Evolutionary conservation across 495 filamentous ascomycete species (phyloP).

Genomic region (Neurospora sp.): DNA sequence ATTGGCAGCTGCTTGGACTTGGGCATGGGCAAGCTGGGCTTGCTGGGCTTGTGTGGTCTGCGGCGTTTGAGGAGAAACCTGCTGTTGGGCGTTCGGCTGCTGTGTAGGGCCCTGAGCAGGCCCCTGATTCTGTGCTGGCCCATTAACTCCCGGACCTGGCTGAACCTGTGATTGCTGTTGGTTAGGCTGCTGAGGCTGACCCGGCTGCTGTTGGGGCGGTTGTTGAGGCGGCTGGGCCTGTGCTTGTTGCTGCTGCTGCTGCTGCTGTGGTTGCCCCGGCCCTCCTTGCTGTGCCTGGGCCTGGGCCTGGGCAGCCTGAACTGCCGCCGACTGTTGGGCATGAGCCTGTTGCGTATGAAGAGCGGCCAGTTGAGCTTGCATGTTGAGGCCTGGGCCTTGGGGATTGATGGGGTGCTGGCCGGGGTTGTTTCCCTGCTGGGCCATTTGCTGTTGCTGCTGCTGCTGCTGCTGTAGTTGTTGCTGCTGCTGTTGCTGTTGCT

Average conservation of each 20-base stretch:
- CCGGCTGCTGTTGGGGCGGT: constrained; percentile 24
- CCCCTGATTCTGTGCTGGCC: constrained; percentile 20
- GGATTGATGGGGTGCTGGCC: constrained; percentile 35
- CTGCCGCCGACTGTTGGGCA: constrained; percentile 26
- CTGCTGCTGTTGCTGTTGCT: constrained; percentile 31
- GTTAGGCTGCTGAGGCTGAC: constrained; percentile 28
- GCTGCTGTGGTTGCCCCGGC: constrained; percentile 33
- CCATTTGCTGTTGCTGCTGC: constrained; percentile 37
- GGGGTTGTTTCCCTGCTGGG: constrained; percentile 28
- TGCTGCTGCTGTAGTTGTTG: constrained; percentile 45
- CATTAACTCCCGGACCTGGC: constrained; percentile 14
- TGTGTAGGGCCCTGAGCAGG: constrained; percentile 21
- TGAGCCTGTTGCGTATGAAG: constrained; percentile 21
- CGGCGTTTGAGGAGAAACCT: constrained; percentile 33
- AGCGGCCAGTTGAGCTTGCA: constrained; percentile 24
- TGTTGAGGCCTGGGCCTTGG: constrained; percentile 25
- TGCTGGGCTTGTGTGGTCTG: constrained; percentile 46
- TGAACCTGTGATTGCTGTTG: constrained; percentile 43
- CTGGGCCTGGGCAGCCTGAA: constrained; percentile 10
- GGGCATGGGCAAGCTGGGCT: constrained; percentile 20
- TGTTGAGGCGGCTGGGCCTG: constrained; percentile 18
- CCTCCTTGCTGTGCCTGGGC: constrained; percentile 43
- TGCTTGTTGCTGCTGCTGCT: constrained; percentile 30
- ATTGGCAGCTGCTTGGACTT: constrained; percentile 18
- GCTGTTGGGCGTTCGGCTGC: constrained; percentile 31